These are phyloP conservation scores for Gymnopus androsaceus DNA, from an alignment of 1,284 basidiomycete genomes.

Conservation along the genomic window DNA sequence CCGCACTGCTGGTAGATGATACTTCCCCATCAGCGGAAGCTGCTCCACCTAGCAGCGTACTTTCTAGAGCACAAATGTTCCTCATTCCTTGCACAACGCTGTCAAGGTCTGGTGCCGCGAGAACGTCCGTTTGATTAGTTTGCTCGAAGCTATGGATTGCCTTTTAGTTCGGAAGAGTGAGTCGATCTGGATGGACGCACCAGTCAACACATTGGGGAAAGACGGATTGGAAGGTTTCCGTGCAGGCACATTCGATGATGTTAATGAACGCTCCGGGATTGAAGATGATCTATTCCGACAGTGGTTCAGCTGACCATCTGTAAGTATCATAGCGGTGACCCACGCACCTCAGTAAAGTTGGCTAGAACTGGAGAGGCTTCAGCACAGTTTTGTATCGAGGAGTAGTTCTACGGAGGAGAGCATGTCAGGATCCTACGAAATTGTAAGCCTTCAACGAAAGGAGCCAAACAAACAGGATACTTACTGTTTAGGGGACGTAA, in stretches of 20 bases:
- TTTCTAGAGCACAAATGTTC: constrained; percentile 52
- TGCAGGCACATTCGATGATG: constrained; percentile 69
- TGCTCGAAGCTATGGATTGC: constrained; percentile 47
- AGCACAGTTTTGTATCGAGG: constrained; percentile 56
- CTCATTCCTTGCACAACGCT: constrained; percentile 51
- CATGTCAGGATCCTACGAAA: neutral
- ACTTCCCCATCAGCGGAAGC: constrained; percentile 48
- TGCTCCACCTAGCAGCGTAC: constrained; percentile 54
- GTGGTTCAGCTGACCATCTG: neutral
- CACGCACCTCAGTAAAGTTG: constrained; percentile 57
- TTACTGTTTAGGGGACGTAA: neutral
- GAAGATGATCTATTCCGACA: constrained; percentile 51
- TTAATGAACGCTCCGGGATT: constrained; percentile 64
- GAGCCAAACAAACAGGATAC: neutral
- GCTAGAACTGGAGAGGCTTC: constrained; percentile 57
- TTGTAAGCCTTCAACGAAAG: neutral
- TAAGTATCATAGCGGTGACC: constrained; percentile 18
- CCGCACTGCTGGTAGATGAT: constrained; percentile 22
- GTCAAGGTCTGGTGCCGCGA: constrained; percentile 49
- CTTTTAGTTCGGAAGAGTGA: neutral
- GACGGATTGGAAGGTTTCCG: constrained; percentile 63
- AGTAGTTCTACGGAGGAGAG: constrained; percentile 40
- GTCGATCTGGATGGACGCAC: constrained; percentile 34
- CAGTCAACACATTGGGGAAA: constrained; percentile 76
- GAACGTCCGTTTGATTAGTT: constrained; percentile 57